phyloP scores from a whole-genome alignment of 1,284 basidiomycete genomes.

The Meira nashicola region DNA sequence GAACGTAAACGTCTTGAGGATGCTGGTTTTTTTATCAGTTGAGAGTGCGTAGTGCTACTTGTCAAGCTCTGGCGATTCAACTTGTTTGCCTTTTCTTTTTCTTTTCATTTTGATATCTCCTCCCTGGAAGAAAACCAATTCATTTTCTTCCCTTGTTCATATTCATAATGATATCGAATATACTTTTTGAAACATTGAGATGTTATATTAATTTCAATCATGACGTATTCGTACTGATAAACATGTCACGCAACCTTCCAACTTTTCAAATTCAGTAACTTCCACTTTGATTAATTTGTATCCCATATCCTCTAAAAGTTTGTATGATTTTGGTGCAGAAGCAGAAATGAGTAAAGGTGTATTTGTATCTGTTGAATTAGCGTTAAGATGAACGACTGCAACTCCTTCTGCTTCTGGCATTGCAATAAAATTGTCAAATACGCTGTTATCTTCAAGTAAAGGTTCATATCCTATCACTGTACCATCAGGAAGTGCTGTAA shows the following conservation, averaged over 20 bases:
- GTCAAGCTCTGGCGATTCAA: too few species aligned
- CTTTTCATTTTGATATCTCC: too few species aligned
- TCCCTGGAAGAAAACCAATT: too few species aligned
- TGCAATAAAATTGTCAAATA: slow-evolving; percentile 14
- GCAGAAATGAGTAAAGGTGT: slow-evolving; percentile 17
- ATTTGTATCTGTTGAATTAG: background rate
- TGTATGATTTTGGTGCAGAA: slow-evolving; percentile 14
- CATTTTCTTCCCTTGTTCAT: too few species aligned
- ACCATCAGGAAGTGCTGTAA: slow-evolving; percentile 24
- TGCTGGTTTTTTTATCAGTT: too few species aligned
- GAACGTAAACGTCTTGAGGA: too few species aligned
- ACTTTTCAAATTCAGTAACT: slow-evolving; percentile 20
- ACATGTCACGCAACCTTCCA: slow-evolving; percentile 24
- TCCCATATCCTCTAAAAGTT: slow-evolving; percentile 14
- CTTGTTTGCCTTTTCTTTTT: too few species aligned
- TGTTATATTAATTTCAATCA: background rate
- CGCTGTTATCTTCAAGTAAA: slow-evolving; percentile 15
- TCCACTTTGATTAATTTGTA: slow-evolving; percentile 16
- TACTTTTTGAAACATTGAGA: too few species aligned
- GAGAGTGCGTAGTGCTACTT: too few species aligned
- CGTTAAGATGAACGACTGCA: slow-evolving; percentile 18
- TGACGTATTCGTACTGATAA: slow-evolving; percentile 18
- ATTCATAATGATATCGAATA: too few species aligned
- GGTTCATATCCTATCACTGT: slow-evolving; percentile 18
- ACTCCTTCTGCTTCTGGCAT: slow-evolving; percentile 21